A percentile compares a stretch with the other conserved stretches of the same genome.
These are phyloP conservation scores for Excoecaria agallocha DNA, from an alignment of 345 rosid genomes.

Conservation along the genomic window DNA sequence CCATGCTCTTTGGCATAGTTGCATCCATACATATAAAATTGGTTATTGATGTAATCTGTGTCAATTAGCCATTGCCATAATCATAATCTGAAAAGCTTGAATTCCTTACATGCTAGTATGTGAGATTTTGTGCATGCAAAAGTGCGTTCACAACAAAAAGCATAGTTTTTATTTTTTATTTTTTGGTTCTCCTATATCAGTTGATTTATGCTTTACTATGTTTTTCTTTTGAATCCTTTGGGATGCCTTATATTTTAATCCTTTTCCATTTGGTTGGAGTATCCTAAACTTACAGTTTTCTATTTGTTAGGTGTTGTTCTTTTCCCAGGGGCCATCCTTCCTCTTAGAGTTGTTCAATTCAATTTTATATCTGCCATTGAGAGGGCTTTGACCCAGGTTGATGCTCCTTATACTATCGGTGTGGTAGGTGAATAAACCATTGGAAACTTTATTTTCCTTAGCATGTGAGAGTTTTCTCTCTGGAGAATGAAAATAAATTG, in stretches of 20 bases:
- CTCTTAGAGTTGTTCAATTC: constrained; percentile 75
- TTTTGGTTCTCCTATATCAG: not conserved
- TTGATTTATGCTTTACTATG: not conserved
- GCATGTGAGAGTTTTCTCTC: constrained; percentile 6
- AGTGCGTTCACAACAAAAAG: not conserved
- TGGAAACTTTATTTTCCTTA: not conserved
- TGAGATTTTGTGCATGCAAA: not conserved
- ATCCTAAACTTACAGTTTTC: constrained; percentile 13
- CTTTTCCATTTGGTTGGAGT: not conserved
- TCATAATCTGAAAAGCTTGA: not conserved
- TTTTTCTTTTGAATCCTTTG: not conserved
- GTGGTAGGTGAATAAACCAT: constrained; percentile 61
- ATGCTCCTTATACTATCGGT: constrained; percentile 76
- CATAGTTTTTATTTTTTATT: not conserved
- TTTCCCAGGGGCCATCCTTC: constrained; percentile 93
- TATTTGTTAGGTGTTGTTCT: constrained; percentile 76
- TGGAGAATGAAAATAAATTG: not conserved
- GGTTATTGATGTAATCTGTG: not conserved
- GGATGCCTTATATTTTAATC: not conserved
- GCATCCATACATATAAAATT: not conserved
- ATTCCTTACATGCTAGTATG: not conserved
- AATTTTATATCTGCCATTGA: constrained; percentile 75
- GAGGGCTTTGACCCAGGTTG: constrained; percentile 70
- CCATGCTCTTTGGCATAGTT: not conserved
- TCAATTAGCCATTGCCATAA: not conserved